Evolutionary conservation across 2,329 filamentous ascomycete species (phyloP).

Genomic region (Talaromyces marneffei): DNA sequence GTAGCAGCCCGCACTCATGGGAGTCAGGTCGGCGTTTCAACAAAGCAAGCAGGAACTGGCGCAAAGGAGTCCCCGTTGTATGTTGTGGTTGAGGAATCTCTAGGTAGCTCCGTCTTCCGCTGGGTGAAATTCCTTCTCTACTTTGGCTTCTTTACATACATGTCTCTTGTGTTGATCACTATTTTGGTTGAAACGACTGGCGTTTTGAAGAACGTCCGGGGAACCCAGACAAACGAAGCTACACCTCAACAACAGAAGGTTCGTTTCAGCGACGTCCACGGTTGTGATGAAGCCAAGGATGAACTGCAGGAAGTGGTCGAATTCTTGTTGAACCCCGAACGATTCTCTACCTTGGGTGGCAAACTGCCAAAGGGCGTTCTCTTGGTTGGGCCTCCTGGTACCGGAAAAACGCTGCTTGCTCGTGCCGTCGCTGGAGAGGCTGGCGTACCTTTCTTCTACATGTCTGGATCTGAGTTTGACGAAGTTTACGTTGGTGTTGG

Average conservation of each 20-base stretch:
- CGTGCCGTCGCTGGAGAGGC: slow-evolving; percentile 94
- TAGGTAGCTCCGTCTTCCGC: slow-evolving; percentile 72
- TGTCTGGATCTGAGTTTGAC: slow-evolving; percentile 98
- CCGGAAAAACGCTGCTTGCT: slow-evolving; percentile 92
- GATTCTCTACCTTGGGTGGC: slow-evolving; percentile 87
- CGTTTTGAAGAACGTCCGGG: slow-evolving; percentile 70
- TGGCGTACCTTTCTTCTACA: slow-evolving; percentile 98
- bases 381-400: slow-evolving; percentile 90
- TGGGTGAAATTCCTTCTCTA: slow-evolving; percentile 83
- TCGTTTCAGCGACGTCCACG: slow-evolving; percentile 88
- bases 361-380: slow-evolving; percentile 96
- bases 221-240: slow-evolving; percentile 69
- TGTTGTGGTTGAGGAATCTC: slow-evolving; percentile 89
- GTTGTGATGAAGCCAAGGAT: slow-evolving; percentile 96
- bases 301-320: slow-evolving; percentile 96
- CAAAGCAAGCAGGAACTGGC: slow-evolving; percentile 54
- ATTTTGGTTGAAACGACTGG: slow-evolving; percentile 77
- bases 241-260: slow-evolving; percentile 90
- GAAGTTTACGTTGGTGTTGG: slow-evolving; percentile 97
- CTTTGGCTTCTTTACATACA: slow-evolving; percentile 73
- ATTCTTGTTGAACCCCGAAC: slow-evolving; percentile 87
- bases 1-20: slow-evolving; percentile 66
- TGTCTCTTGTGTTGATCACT: slow-evolving; percentile 71
- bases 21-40: slow-evolving; percentile 54
- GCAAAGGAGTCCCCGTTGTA: slow-evolving; percentile 82